Base-by-base conservation (phyloP, 768 basidiomycete species). In the Boletales sp. region DNA sequence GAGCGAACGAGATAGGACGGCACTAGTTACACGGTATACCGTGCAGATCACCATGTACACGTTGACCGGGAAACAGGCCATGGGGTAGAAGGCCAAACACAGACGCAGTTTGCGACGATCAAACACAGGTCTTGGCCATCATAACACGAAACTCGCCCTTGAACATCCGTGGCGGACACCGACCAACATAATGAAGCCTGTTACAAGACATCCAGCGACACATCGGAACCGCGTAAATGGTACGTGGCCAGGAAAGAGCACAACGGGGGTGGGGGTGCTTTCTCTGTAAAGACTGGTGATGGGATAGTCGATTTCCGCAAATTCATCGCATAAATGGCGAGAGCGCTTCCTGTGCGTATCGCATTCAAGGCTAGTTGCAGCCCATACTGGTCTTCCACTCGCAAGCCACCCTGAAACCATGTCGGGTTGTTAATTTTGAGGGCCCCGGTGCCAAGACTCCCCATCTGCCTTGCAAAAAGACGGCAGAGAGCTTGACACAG, bases 391-490 rank as follows among this genome's bases (percentile, higher is more conserved):
- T 47, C 7, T 44, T 63, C 65, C 64, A 55, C 45, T 50, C 48
- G 56, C 69, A 59, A 61, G 32, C 57, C 63, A 62, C 63, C 67
- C 38, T 68, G 72, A 71, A 75, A 78, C 80, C 80, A 81, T 74
- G 76, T 60, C 63, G 62, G 61, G 77, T 78, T 79, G 64, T 71
- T 73, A 77, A 75, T 72, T 73, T 82, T 81, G 56, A 72, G 74
- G 67, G 67, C 72, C 71, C 70, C 73, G 49, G 58, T 72, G 58
- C 60, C 54, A 49, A 55, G 49, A 42, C 49, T 53, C 66, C 9
- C 6, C 53, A 41, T 41, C 47, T 54, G 39, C 41, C 51, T 51
- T 58, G 35, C 41, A 37, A 41, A 43, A 39, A 51, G 58, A 57
- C 57, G 47, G 49, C 59, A 58, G 54, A 51, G 56, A 56, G 48